Evolutionary conservation across 192 early-diverging fungal genomes (phyloP).

Genomic region (Podila epicladia): DNA sequence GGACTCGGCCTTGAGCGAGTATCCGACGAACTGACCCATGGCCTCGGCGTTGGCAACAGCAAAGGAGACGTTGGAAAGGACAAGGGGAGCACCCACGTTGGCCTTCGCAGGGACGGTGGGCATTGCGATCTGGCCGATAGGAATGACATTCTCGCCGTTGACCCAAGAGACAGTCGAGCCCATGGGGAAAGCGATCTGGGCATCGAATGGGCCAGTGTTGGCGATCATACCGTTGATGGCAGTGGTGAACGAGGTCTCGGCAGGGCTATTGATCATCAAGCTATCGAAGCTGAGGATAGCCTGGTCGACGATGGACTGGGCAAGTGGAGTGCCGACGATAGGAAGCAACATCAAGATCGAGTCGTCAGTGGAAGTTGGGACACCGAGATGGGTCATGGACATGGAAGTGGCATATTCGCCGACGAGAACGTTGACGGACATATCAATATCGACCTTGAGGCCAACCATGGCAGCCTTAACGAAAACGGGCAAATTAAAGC

Average conservation of each 20-base stretch:
- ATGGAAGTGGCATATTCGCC: conserved; percentile 62
- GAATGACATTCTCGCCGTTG: conserved; percentile 16
- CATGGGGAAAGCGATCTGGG: conserved; percentile 50
- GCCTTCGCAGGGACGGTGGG: conserved; percentile 53
- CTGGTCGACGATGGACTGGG: conserved; percentile 58
- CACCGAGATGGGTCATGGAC: conserved; percentile 49
- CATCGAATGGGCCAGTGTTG: conserved; percentile 51
- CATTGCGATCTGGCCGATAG: conserved; percentile 60
- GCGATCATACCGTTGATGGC: conserved; percentile 49
- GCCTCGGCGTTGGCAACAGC: conserved; percentile 34
- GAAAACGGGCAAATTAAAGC: conserved; percentile 58
- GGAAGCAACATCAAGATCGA: conserved; percentile 60
- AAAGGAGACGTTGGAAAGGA: conserved; percentile 52
- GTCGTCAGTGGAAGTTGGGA: conserved; percentile 56
- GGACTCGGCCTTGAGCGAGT: conserved; percentile 55
- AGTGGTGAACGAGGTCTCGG: conserved; percentile 44
- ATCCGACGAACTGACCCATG: conserved; percentile 63
- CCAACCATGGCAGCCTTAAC: conserved; percentile 56
- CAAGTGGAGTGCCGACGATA: conserved; percentile 64
- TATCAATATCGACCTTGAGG: conserved; percentile 58
- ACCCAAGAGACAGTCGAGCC: conserved; percentile 53
- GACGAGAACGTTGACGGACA: conserved; percentile 54
- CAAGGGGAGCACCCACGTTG: conserved; percentile 59
- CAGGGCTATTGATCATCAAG: conserved; percentile 48
- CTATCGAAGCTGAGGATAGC: conserved; percentile 36